Conservation (phyloP, 2,329 filamentous ascomycete species). For the Dothistroma septosporum region DNA sequence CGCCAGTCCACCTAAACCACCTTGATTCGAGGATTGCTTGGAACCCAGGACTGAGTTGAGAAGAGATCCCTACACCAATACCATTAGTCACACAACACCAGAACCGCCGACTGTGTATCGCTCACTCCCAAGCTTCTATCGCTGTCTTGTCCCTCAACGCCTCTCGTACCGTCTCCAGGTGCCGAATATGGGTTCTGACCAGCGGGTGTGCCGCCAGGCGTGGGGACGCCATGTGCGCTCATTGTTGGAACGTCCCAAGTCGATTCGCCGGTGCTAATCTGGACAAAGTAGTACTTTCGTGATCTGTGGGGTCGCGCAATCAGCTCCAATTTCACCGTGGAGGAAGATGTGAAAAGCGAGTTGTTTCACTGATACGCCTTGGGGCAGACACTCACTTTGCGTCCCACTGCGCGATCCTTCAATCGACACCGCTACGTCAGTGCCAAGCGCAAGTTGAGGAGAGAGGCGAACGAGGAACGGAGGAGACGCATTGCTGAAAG, state of each 20-base stretch:
- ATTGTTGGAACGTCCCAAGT: slow-evolving; percentile 40
- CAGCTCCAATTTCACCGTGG: slow-evolving; percentile 6
- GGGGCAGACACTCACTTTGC: slow-evolving; percentile 34
- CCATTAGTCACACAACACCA: slow-evolving; percentile 11
- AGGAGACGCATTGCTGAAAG: slow-evolving; percentile 11
- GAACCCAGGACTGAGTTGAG: slow-evolving; percentile 29
- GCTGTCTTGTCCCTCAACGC: slow-evolving; percentile 27
- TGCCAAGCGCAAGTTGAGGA: slow-evolving; percentile 28
- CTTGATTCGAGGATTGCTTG: slow-evolving; percentile 25
- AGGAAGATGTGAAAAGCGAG: not conserved
- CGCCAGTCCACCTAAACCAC: slow-evolving; percentile 30
- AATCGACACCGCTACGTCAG: slow-evolving; percentile 31
- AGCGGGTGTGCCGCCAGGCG: slow-evolving; percentile 37
- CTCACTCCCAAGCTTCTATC: slow-evolving; percentile 33
- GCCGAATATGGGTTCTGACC: slow-evolving; percentile 33
- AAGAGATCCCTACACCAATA: slow-evolving; percentile 22
- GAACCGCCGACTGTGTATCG: not conserved
- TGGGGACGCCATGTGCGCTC: slow-evolving; percentile 38
- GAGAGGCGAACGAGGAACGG: slow-evolving; percentile 9
- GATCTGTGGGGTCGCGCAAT: slow-evolving; percentile 29
- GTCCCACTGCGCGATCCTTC: slow-evolving; percentile 42
- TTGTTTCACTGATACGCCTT: not conserved
- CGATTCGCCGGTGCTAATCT: slow-evolving; percentile 40
- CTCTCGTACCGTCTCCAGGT: slow-evolving; percentile 28
- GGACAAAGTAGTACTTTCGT: slow-evolving; percentile 42